Evolutionary conservation across 2,329 filamentous ascomycete genomes (phyloP).

Genomic region (Aspergillus brasiliensis): DNA sequence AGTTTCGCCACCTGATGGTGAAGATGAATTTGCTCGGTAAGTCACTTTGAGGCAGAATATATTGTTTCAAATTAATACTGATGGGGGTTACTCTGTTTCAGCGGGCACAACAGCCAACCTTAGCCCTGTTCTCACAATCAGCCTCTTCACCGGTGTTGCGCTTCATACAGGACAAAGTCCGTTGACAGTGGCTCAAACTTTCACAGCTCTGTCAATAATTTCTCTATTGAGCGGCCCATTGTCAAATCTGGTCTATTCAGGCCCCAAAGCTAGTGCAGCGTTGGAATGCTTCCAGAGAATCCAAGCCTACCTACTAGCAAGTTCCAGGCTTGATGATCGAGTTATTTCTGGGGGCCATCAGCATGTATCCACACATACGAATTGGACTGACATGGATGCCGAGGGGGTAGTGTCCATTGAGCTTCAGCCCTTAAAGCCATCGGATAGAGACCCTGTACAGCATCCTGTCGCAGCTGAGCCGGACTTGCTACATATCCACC

Average conservation of each 20-base stretch:
- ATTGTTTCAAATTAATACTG: not conserved
- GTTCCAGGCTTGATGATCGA: not conserved
- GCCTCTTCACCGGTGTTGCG: not conserved
- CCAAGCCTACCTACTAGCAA: not conserved
- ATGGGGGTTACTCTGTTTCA: not conserved
- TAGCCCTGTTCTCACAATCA: not conserved
- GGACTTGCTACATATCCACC: not conserved
- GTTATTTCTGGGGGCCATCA: not conserved
- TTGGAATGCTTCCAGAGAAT: constrained; percentile 1
- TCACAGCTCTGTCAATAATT: not conserved
- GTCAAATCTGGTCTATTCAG: not conserved
- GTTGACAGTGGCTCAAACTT: not conserved
- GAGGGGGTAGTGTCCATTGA: not conserved
- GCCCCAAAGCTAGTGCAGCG: not conserved
- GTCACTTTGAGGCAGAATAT: not conserved
- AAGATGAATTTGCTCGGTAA: constrained; percentile 5
- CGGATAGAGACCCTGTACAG: not conserved
- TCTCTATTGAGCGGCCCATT: not conserved
- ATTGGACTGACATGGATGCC: not conserved
- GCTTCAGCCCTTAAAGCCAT: not conserved
- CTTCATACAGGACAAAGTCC: not conserved
- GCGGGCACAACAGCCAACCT: not conserved
- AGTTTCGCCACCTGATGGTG: constrained; percentile 1
- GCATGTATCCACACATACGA: not conserved
- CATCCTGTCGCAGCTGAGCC: not conserved